Conservation (phyloP, 768 basidiomycete genomes). For the Mycena pura region DNA sequence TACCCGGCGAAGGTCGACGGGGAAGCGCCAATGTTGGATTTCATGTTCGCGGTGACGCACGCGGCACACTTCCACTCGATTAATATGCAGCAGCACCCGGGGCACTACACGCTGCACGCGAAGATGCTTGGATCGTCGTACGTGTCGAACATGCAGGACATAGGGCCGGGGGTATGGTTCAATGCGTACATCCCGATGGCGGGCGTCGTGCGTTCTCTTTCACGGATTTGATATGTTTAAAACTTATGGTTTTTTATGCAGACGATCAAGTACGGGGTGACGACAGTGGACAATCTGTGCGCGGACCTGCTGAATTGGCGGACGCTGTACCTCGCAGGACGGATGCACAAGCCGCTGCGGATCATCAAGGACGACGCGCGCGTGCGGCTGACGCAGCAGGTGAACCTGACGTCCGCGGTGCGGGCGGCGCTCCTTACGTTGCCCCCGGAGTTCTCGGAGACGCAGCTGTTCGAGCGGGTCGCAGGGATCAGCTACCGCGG, state of each 20-base stretch:
- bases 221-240: neutral
- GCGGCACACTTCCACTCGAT: conserved; percentile 93
- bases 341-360: conserved; percentile 96
- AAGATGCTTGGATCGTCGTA: conserved; percentile 83
- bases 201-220: conserved; percentile 71
- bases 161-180: conserved; percentile 93
- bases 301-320: conserved; percentile 93
- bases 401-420: conserved; percentile 90
- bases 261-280: conserved; percentile 97
- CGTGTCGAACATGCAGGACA: conserved; percentile 77
- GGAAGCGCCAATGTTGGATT: conserved; percentile 86
- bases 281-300: conserved; percentile 88
- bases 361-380: conserved; percentile 94
- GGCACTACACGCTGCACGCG: conserved; percentile 91
- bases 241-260: conserved; percentile 38
- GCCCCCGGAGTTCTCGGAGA: conserved; percentile 82
- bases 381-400: conserved; percentile 89
- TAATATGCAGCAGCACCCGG: conserved; percentile 91
- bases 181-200: conserved; percentile 87
- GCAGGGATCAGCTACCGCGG: conserved; percentile 87
- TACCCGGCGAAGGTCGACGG: conserved; percentile 49
- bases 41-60: conserved; percentile 95
- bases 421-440: conserved; percentile 90
- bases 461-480: conserved; percentile 83
- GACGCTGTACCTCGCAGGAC: conserved; percentile 90